A percentile compares a stretch with the other conserved stretches of the same genome.
Conservation (phyloP, 208 protist genomes). For the Wallacemonas sp. region DNA sequence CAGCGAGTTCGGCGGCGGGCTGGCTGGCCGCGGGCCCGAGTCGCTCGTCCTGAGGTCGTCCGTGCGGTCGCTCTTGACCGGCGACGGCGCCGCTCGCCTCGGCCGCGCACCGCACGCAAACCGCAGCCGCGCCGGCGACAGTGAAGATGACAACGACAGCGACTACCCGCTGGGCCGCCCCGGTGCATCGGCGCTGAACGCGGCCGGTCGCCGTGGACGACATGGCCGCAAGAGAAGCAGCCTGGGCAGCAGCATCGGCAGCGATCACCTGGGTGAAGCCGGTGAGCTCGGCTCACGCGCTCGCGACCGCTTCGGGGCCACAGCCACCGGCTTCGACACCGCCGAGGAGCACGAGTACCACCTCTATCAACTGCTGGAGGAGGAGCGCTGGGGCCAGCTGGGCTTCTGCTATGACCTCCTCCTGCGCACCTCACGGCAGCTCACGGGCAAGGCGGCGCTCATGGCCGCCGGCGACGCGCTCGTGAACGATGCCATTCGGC, state of each 20-base stretch:
- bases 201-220: not conserved
- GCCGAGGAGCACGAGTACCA: conserved; percentile 37
- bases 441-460: conserved; percentile 22
- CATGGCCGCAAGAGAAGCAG: not conserved
- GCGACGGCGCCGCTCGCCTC: not conserved
- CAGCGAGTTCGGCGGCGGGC: conserved; percentile 23
- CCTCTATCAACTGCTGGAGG: conserved; percentile 47
- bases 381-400: conserved; percentile 65
- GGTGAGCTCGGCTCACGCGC: no score
- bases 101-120: not conserved
- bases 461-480: conserved; percentile 41
- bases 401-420: conserved; percentile 63
- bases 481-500: conserved; percentile 76
- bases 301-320: no score
- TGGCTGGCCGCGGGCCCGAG: conserved; percentile 17
- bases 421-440: conserved; percentile 33
- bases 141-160: not conserved
- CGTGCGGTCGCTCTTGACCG: conserved; percentile 5
- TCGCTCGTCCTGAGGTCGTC: conserved; percentile 10
- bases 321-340: conserved; percentile 11
- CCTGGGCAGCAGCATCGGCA: conserved; percentile 1
- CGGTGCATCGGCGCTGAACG: not conserved
- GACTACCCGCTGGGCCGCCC: not conserved
- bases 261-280: not conserved
- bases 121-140: not conserved